phyloP scores from a whole-genome alignment of 306 rosid species.

The Rosa lucieae region DNA sequence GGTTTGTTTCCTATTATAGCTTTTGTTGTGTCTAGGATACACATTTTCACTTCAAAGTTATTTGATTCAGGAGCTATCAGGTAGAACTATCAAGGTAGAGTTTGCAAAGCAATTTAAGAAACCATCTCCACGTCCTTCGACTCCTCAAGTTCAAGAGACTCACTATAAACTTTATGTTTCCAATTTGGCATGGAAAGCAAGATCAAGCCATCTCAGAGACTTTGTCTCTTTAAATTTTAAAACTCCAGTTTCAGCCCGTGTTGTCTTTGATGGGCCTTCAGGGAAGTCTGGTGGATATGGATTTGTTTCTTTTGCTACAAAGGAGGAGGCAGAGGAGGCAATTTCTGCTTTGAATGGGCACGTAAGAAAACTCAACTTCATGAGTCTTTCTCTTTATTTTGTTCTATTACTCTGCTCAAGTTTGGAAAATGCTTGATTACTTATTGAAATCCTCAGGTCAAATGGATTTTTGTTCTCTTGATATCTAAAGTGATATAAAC shows the following conservation, averaged over 20 bases:
- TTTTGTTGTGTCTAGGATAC: constrained; percentile 4
- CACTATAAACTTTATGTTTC: constrained; percentile 60
- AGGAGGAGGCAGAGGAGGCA: constrained; percentile 82
- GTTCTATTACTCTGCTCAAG: constrained; percentile 14
- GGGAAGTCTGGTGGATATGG: constrained; percentile 83
- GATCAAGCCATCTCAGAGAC: constrained; percentile 72
- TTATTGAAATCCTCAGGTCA: not conserved
- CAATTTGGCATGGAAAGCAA: constrained; percentile 81
- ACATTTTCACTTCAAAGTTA: not conserved
- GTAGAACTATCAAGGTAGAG: constrained; percentile 65
- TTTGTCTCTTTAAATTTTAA: constrained; percentile 64
- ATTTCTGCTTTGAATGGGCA: constrained; percentile 74
- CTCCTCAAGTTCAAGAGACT: constrained; percentile 52
- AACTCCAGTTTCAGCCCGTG: constrained; percentile 69
- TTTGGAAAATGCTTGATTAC: not conserved
- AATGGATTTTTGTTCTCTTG: not conserved
- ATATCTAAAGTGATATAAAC: not conserved
- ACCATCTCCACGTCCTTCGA: constrained; percentile 58
- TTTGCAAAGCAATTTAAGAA: constrained; percentile 69
- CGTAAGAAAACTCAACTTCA: constrained; percentile 39
- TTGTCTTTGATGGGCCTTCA: constrained; percentile 65
- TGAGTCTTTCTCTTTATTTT: constrained; percentile 9
- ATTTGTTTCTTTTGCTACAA: constrained; percentile 69
- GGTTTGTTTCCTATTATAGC: not conserved
- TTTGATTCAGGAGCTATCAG: constrained; percentile 62